phyloP scores from a whole-genome alignment of 805 yeast genomes.

The Spathaspora sp. region DNA sequence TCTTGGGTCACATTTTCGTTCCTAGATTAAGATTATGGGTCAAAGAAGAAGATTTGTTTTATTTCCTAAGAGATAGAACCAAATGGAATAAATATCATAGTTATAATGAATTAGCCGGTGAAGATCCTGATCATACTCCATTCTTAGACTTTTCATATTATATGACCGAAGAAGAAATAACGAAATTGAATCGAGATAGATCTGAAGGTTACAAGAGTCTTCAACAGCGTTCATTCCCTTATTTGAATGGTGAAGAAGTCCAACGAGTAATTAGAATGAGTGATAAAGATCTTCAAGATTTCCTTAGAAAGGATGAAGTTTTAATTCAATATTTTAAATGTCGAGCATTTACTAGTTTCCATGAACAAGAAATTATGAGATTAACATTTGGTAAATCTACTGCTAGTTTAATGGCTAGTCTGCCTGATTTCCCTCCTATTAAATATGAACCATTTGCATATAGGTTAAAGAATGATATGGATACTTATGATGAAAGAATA shows the following conservation, averaged over 20 bases:
- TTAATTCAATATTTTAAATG: conserved; percentile 21
- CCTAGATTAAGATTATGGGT: conserved; percentile 35
- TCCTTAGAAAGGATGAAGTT: conserved; percentile 24
- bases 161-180: conserved; percentile 10
- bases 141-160: conserved; percentile 7
- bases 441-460: conserved; percentile 26
- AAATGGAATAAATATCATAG: conserved; percentile 21
- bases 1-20: conserved; percentile 21
- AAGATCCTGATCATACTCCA: conserved; percentile 6
- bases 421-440: conserved; percentile 28
- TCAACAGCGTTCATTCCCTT: neutral
- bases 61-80: conserved; percentile 19
- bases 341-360: conserved; percentile 22
- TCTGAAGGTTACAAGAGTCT: neutral
- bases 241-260: conserved; percentile 8
- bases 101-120: conserved; percentile 2
- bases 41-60: conserved; percentile 18
- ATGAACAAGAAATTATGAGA: conserved; percentile 24
- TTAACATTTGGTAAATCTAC: conserved; percentile 16
- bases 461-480: conserved; percentile 16
- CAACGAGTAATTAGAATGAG: conserved; percentile 8
- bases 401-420: conserved; percentile 10
- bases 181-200: conserved; percentile 7
- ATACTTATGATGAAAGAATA: conserved; percentile 25
- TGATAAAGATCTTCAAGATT: conserved; percentile 16